phyloP scores from a whole-genome alignment of 2,329 filamentous ascomycete species.

The Aspergillus sp. region DNA sequence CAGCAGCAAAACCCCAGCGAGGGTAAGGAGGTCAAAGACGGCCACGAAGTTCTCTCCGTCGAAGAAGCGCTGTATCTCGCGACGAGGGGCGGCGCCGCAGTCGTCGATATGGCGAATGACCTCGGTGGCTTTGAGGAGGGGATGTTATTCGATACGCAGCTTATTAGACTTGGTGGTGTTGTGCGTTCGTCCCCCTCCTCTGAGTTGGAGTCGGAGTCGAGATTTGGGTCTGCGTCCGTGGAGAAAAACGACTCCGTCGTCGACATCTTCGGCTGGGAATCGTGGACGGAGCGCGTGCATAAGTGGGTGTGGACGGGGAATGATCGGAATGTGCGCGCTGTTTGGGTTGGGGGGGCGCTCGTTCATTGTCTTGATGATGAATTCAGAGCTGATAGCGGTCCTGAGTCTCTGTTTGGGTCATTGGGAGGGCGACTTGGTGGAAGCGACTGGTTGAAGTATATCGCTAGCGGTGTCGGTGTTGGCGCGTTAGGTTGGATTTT shows the following conservation, averaged over 20 bases:
- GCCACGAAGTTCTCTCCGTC: slow-evolving; percentile 67
- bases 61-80: slow-evolving; percentile 86
- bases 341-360: slow-evolving; percentile 85
- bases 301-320: slow-evolving; percentile 97
- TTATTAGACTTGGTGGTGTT: slow-evolving; percentile 63
- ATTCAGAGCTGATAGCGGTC: neutral
- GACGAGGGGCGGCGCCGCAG: slow-evolving; percentile 82
- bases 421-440: neutral
- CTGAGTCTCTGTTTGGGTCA: neutral
- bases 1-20: slow-evolving; percentile 37
- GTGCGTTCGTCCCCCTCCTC: too few relatives aligned
- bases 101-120: slow-evolving; percentile 72
- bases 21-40: neutral
- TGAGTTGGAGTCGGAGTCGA: neutral
- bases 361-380: slow-evolving; percentile 61
- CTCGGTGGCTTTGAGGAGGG: slow-evolving; percentile 85
- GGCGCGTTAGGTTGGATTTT: slow-evolving; percentile 8
- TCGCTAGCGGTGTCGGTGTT: slow-evolving; percentile 7
- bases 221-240: slow-evolving; percentile 18
- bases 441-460: neutral
- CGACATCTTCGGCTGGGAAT: slow-evolving; percentile 90
- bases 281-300: slow-evolving; percentile 80
- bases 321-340: slow-evolving; percentile 83
- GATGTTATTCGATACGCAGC: slow-evolving; percentile 89
- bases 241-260: slow-evolving; percentile 63